Percentiles rank a stretch among this genome's conserved stretches.
These are phyloP conservation scores for Cytospora piceae DNA, from an alignment of 2,329 filamentous ascomycete species.

Conservation along the genomic window DNA sequence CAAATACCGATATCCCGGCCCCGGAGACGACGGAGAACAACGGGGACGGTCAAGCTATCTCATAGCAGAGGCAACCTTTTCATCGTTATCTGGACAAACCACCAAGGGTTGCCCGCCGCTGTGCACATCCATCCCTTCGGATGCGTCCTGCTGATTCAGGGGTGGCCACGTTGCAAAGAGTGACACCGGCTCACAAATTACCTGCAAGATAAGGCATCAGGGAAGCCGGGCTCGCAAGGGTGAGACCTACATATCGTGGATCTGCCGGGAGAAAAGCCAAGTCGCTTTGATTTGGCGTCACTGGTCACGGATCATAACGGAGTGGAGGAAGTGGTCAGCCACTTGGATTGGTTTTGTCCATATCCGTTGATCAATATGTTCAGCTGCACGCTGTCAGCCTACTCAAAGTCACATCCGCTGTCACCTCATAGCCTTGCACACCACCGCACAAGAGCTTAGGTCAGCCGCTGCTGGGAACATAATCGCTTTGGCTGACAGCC, in stretches of 20 bases:
- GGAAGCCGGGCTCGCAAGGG: no score
- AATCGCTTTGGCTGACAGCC: background rate
- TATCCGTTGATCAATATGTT: background rate
- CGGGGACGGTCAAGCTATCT: background rate
- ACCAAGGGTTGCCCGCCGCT: background rate
- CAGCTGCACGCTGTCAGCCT: background rate
- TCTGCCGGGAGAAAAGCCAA: background rate
- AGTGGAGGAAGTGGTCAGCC: background rate
- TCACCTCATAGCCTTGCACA: background rate
- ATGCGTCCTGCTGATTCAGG: no score
- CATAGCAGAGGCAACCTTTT: background rate
- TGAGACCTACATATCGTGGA: background rate
- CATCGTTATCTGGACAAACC: background rate
- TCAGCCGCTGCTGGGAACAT: background rate
- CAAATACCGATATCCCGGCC: background rate
- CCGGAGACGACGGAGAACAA: background rate
- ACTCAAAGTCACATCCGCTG: background rate
- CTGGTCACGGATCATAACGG: no score
- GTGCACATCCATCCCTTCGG: background rate
- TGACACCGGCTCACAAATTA: no score
- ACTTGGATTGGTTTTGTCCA: background rate
- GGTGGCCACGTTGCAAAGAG: no score
- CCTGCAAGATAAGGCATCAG: background rate
- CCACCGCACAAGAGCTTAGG: background rate
- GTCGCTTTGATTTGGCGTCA: slow-evolving; percentile 6